phyloP scores from a whole-genome alignment of 495 filamentous ascomycete genomes.

The Achaetomiella virescens region DNA sequence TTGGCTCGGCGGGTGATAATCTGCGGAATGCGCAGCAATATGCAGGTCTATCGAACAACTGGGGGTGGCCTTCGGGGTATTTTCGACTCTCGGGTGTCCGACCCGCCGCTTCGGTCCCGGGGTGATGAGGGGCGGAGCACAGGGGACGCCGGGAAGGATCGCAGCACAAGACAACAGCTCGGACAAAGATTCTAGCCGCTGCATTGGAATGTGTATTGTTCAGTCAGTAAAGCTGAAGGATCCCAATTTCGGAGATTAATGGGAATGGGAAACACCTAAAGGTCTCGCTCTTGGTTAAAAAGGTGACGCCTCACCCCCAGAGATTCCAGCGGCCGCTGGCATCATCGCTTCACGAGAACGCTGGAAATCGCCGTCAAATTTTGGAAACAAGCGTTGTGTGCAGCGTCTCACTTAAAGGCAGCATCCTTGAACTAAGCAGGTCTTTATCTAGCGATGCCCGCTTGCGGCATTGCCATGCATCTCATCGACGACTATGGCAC shows the following conservation, averaged over 20 bases:
- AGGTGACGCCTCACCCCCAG: neutral
- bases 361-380: neutral
- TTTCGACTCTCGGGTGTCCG: conserved; percentile 7
- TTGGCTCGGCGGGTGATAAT: neutral
- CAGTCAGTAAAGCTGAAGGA: neutral
- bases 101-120: conserved; percentile 22
- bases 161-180: neutral
- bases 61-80: neutral
- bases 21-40: neutral
- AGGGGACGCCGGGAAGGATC: neutral
- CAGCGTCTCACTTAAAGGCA: neutral
- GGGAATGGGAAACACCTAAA: neutral
- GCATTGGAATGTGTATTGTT: neutral
- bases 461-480: conserved; percentile 5
- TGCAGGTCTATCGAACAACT: neutral
- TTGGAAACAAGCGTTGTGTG: neutral
- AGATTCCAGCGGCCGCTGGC: neutral
- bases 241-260: neutral
- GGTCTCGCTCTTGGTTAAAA: neutral
- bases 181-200: neutral
- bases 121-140: neutral
- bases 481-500: neutral
- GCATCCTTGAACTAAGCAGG: neutral
- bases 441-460: neutral
- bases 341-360: neutral